A percentile compares a stretch with the other conserved stretches of the same genome.
Conservation (phyloP, 2,329 filamentous ascomycete genomes). For the Sphaceloma murrayae region DNA sequence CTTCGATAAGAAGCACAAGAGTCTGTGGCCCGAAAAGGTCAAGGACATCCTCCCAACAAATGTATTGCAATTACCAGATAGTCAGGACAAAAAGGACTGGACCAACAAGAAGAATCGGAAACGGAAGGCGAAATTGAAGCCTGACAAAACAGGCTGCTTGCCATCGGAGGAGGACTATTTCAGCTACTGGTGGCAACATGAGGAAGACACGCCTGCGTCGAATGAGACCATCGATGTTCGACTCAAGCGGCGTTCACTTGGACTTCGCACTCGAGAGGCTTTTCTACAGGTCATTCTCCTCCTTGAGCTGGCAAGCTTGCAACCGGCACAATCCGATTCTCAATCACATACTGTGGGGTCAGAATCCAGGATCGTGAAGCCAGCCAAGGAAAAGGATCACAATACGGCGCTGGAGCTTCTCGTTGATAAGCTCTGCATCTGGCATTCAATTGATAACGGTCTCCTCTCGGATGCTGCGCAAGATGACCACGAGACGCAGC, state of each 20-base stretch:
- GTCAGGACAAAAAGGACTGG: slow-evolving; percentile 16
- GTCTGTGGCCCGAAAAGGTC: slow-evolving; percentile 56
- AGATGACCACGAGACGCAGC: slow-evolving; percentile 21
- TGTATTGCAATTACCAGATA: slow-evolving; percentile 28
- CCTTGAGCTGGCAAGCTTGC: slow-evolving; percentile 62
- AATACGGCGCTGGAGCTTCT: slow-evolving; percentile 60
- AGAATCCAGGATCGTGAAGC: slow-evolving; percentile 24
- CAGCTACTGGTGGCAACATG: slow-evolving; percentile 59
- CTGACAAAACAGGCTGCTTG: slow-evolving; percentile 61
- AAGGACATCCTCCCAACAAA: slow-evolving; percentile 40
- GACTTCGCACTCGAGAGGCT: slow-evolving; percentile 64
- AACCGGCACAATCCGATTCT: neutral
- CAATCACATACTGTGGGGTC: no score
- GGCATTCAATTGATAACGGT: slow-evolving; percentile 65
- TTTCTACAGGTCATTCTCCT: slow-evolving; percentile 73
- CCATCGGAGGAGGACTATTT: slow-evolving; percentile 56
- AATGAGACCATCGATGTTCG: slow-evolving; percentile 40
- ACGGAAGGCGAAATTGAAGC: slow-evolving; percentile 50
- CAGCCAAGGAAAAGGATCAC: slow-evolving; percentile 57
- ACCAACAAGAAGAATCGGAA: slow-evolving; percentile 39
- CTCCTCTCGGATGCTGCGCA: slow-evolving; percentile 34
- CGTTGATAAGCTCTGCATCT: slow-evolving; percentile 70
- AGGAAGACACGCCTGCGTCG: slow-evolving; percentile 37
- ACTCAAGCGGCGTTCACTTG: slow-evolving; percentile 47
- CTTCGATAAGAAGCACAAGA: slow-evolving; percentile 72